Conservation (phyloP, 1,284 basidiomycete genomes). For the Neolentinus lepideus region DNA sequence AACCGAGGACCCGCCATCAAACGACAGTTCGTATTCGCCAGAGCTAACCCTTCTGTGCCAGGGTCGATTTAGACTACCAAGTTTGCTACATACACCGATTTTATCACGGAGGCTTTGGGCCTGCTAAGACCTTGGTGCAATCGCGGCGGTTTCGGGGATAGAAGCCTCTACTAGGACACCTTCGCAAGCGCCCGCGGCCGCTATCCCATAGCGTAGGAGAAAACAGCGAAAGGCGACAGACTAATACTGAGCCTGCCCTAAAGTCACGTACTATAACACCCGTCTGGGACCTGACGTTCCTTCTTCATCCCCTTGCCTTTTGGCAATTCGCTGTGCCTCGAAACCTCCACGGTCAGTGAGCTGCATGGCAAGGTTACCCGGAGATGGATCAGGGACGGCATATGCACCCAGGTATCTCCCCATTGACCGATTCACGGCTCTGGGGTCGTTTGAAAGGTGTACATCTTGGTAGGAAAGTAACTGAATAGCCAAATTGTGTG, state of each 20-base stretch:
- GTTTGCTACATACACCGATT: too few species aligned
- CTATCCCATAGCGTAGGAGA: neutral
- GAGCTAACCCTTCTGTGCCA: too few species aligned
- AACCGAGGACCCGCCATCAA: too few species aligned
- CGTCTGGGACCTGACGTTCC: neutral
- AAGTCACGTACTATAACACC: neutral
- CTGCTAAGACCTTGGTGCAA: too few species aligned
- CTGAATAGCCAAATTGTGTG: neutral
- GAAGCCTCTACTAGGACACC: too few species aligned
- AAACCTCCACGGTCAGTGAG: neutral
- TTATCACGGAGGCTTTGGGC: too few species aligned
- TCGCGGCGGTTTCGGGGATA: too few species aligned
- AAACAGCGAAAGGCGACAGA: neutral
- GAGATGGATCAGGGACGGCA: neutral
- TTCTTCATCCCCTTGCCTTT: slow-evolving; percentile 1
- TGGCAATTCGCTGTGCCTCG: neutral
- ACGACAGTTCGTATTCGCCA: too few species aligned
- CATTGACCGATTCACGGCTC: neutral
- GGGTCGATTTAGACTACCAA: too few species aligned
- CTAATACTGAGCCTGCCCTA: neutral
- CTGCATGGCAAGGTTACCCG: slow-evolving; percentile 1
- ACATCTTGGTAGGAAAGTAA: neutral
- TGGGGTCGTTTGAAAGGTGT: slow-evolving; percentile 3
- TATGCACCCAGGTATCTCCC: slow-evolving; percentile 2
- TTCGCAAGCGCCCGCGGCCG: too few species aligned